phyloP scores from a whole-genome alignment of 768 basidiomycete genomes.

The Rhizopogon sp. region DNA sequence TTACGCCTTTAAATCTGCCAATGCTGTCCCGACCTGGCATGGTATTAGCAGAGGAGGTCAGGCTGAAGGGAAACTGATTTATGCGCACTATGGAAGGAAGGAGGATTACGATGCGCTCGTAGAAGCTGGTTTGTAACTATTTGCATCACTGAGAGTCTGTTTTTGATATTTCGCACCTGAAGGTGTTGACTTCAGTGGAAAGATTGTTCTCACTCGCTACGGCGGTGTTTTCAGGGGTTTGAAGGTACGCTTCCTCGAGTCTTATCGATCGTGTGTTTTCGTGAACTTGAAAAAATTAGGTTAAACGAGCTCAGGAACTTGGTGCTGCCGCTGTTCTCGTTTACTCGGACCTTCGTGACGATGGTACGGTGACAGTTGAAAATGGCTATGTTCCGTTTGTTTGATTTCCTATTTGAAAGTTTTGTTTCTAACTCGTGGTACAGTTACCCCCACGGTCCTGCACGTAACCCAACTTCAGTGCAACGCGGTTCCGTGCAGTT shows the following conservation, averaged over 20 bases:
- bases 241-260: conserved; percentile 35
- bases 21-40: conserved; percentile 62
- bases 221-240: conserved; percentile 63
- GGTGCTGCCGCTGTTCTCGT: conserved; percentile 59
- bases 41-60: conserved; percentile 65
- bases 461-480: conserved; percentile 54
- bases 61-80: conserved; percentile 53
- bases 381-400: conserved; percentile 49
- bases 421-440: neutral
- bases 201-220: conserved; percentile 58
- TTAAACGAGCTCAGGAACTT: conserved; percentile 60
- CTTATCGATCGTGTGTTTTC: neutral
- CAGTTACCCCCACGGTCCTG: conserved; percentile 65
- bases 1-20: conserved; percentile 52
- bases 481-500: conserved; percentile 68
- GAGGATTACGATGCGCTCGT: conserved; percentile 60
- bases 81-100: conserved; percentile 55
- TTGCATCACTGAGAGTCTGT: neutral
- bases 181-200: conserved; percentile 57
- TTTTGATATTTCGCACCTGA: neutral
- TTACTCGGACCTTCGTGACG: conserved; percentile 62
- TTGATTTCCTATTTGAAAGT: neutral
- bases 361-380: conserved; percentile 53
- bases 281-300: conserved; percentile 22
- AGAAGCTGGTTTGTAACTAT: conserved; percentile 34